Evolutionary conservation across 192 early-diverging fungal genomes (phyloP), one percentile per base, ranked within the genome.

Genomic region (Backusella sp.): DNA sequence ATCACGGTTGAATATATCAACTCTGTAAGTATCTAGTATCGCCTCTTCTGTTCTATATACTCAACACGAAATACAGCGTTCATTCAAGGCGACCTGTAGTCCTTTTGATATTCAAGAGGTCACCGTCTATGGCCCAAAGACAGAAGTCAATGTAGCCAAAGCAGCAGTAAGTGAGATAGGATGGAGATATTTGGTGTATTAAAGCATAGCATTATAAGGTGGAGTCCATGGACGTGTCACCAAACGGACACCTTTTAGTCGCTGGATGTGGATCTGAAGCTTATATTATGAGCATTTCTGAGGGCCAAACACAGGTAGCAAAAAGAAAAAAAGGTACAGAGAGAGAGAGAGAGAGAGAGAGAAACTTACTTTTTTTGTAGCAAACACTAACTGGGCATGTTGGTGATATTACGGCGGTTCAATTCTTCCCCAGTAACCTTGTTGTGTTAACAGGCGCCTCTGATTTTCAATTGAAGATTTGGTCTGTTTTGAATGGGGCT

Each of bases 341-440:
- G 23, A 39, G 15, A 68, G 49, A 56, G 35, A n/a, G n/a, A n/a
- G n/a, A 23, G 4, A 28, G 21, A 56, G 35, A 39, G 6, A 66
- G 36, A 39, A 12, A 11, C 9, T 39, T 2, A 39, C 0, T n/a
- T 28, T 8, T 32, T 56, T 9, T 67, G 7, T 35, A 88, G 87
- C 66, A 81, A 77, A 79, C 79, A 42, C 78, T 91, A n/a, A 82
- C 73, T 42, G 93, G 90, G 1, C 93, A 94, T 69, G 15, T 91
- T 28, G 89, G 88, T 39, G 92, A 93, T 74, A 77, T 93, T 49
- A 91, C 87, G 34, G 83, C 86, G 15, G 86, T 88, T 66, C 82
- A 80, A 62, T 93, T 94, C 80, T 94, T 94, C 70, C 93, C 93
- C 6, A 92, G 91, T 3, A 92, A 90, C 23, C 90, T 72, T 84